Evolutionary conservation across 176 grass and related monocot genomes (phyloP), one percentile per base, ranked within the genome.

Genomic region (Cenchrus americanus): DNA sequence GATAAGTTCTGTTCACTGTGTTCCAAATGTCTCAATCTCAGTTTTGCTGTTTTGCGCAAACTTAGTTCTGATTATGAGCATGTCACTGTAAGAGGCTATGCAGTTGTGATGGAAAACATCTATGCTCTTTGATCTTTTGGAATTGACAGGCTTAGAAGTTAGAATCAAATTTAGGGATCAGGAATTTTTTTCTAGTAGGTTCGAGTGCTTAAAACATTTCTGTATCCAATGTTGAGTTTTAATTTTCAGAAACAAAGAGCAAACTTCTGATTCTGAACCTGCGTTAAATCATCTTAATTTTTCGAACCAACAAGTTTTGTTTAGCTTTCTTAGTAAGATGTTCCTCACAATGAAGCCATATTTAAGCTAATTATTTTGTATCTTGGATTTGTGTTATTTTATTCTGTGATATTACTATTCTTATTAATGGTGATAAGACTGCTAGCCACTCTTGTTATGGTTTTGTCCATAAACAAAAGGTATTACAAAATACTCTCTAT

Each of bases 401-500:
- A 37, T 37, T 37, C 12, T 83, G 15, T 8, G 70, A 58, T 27
- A 66, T 84, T 80, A 73, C 8, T 63, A 27, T 60, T 24, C 17
- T 51, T 27, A 7, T 76, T 27, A 62, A 12, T 67, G 70, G 12
- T 46, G 82, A 66, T 66, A 42, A 42, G 43, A 27, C 7, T 61
- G 32, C 0, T 64, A 55, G 68, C 21, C 21, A 37, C 48, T 77
- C 19, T 58, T 51, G 37, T 51, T 48, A 71, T 74, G 65, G 8
- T 89, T 75, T 71, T 40, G 34, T 54, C 19, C 42, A 52, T 50
- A 21, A 15, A 67, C 14, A 53, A 73, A 62, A n/a, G 41, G 46
- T 79, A 47, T 76, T 51, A 77, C 81, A 90, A 40, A 58, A 66
- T 83, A 14, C 83, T 55, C 26, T 82, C 24, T 83, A 18, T 88